Evolutionary conservation across 177 flowering plant genomes (phyloP), one percentile per base, ranked within the genome.

Genomic region (Vitis hybrid): DNA sequence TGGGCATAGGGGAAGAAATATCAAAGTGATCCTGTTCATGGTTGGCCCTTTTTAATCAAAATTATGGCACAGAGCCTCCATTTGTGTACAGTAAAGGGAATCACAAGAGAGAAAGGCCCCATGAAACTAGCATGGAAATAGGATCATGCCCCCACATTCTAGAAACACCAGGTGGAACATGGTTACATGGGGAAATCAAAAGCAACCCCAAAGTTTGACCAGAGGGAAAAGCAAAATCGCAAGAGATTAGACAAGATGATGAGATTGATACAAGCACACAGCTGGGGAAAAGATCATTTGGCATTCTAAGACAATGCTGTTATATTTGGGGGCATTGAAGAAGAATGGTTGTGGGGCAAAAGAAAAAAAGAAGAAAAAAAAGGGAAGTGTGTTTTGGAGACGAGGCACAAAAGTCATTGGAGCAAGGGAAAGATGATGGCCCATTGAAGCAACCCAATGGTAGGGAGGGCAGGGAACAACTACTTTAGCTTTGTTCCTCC

Each of bases 391-490:
- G 15, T n/a, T 13, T 51, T 53, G 69, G 60, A 38, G 62, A 66
- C 54, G 24, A 38, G 47, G 47, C 47, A 38, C 47, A 75, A 75
- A 65, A 64, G 70, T 67, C 66, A 1, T 73, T 62, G 62, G 57
- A 67, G 66, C 24, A 15, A 31, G 59, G 47, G 60, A 72, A 72
- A 72, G 59, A 54, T 28, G 62, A 64, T 56, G 49, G 31, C n/a
- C 63, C 58, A 38, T 65, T 44, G 67, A 71, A 78, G 61, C 75
- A 75, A 74, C 73, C 51, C n/a, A 3, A 20, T 63, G 78, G 82
- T 79, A 79, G 78, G 82, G 78, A 18, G 13, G 78, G 74, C 66
- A 62, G 79, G 82, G 67, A 49, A 79, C 82, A 79, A 60, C 5
- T 19, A 20, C 67, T 70, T 71, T 75, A 56, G 2, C 54, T 59